Base-by-base conservation (phyloP, 108 stramenopile species). In the Chaetoceros tenuissimus region DNA sequence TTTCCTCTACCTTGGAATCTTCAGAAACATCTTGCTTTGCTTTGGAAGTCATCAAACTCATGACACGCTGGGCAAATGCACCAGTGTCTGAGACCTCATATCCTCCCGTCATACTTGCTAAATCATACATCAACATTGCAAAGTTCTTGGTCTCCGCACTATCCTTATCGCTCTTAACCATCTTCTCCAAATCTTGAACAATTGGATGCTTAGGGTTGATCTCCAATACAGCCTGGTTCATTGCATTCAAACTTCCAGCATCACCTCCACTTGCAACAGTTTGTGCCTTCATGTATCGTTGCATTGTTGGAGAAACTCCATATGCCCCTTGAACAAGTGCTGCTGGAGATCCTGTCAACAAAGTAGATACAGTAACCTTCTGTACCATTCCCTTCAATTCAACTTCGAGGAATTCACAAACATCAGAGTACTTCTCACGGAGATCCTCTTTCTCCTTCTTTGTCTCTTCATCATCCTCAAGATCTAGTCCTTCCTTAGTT, bases 221-320 rank as follows among this genome's bases (percentile, higher is more conserved):
- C 63, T 99, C 96, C 72, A 99, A 69, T 18, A 87, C 78, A 28
- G 92, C 95, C 76, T 95, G 81, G 69, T 89, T 83, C 75, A 88
- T 77, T 17, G 51, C 23, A 13, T 19, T 54, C 57, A 71, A 57
- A 16, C 60, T 67, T 26, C 55, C 65, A 40, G 77, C 77, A 29
- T 94, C 72, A 47, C 75, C 84, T 25, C 93, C 96, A 28, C 85
- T 51, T 10, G 94, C 90, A 17, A 96, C 94, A 7, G 91, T 85
- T 74, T 97, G 96, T 0, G 95, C 95, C 20, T 66, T 53, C 95
- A 97, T 96, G 89, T 97, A 97, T n/a, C 90, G 74, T 57, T 96
- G 95, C 98, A 99, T 99, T 44, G 81, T 96, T 27, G 98, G 96
- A 53, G 87, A 89, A 84, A 97, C 88, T 34, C 98, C 98, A 63